A percentile compares a stretch with the other conserved stretches of the same genome.
phyloP scores from a whole-genome alignment of 345 rosid genomes.

The Rhodamnia rubescens region DNA sequence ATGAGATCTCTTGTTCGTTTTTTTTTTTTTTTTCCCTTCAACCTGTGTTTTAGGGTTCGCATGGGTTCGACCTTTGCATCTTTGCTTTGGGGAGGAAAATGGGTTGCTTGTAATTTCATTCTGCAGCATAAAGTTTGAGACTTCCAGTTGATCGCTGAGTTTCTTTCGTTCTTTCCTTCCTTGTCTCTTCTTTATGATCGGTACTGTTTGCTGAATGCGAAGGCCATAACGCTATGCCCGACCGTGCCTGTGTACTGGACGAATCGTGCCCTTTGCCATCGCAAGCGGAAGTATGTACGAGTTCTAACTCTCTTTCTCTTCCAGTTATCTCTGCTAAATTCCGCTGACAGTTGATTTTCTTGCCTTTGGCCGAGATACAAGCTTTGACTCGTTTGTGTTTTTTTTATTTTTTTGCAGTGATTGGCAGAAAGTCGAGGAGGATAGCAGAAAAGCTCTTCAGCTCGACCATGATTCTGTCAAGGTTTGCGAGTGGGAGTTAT shows the following conservation, averaged over 20 bases:
- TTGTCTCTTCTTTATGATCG: not conserved
- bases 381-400: not conserved
- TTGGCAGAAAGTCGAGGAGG: slow-evolving; percentile 79
- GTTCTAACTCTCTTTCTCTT: not conserved
- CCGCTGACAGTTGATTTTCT: not conserved
- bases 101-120: not conserved
- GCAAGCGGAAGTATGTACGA: slow-evolving; percentile 67
- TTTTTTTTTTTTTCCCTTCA: not conserved
- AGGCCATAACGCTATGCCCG: slow-evolving; percentile 90
- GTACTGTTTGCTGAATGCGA: not conserved
- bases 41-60: not conserved
- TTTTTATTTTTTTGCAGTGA: slow-evolving; percentile 29
- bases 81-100: not conserved
- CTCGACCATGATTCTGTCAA: slow-evolving; percentile 48
- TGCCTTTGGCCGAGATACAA: not conserved
- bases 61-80: not conserved
- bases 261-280: slow-evolving; percentile 88
- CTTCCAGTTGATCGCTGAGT: not conserved
- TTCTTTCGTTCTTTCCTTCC: not conserved
- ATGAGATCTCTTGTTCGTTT: not conserved
- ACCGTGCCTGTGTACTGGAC: slow-evolving; percentile 79
- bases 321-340: not conserved
- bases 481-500: slow-evolving; percentile 10
- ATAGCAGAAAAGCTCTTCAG: slow-evolving; percentile 64
- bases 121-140: not conserved